Base-by-base conservation (phyloP, 345 rosid genomes). In the Garcia nutans region DNA sequence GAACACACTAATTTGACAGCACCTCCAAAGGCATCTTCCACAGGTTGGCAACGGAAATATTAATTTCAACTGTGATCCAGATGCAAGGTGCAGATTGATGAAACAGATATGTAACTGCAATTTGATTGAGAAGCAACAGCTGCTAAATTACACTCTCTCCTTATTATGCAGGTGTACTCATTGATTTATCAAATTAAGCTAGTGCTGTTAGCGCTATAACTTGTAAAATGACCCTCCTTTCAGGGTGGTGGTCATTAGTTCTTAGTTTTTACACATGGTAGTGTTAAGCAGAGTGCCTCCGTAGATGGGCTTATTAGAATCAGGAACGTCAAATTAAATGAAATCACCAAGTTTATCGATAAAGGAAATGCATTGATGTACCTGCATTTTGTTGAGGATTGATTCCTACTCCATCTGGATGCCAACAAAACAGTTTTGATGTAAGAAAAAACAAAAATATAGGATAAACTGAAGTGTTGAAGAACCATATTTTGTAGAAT, bases 361-460 rank as follows among this genome's bases (percentile, higher is more conserved):
- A n/a, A 41, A 33, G 16, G 67, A 44, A 45, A 12, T 52, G 52
- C 13, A 28, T 31, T n/a, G 19, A n/a, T 81, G 71, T 76, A 96
- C 99, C 98, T 76, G 99, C 97, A 78, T 97, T 93, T 81, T 96
- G 99, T 76, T 96, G 98, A 54, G 98, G 99, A 85, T 92, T 93
- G 82, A 96, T 93, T 77, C 98, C 99, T 1, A 96, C 92, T 7
- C 99, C 99, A 88, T 93, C 99, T 96, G 92, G 73, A 86, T n/a
- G 50, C 63, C 44, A 70, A 73, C 58, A 75, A 19, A 65, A 62
- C 54, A 49, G 37, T 52, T 45, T 47, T 50, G 28, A 65, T 64
- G 13, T 31, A 31, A 75, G 76, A 16, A 47, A 47, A 2, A 16
- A 22, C 0, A 11, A 9, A 65, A 50, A 31, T 13, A n/a, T 10